Conservation (phyloP, 1,284 basidiomycete genomes). For the Apiotrichum montevideense region DNA sequence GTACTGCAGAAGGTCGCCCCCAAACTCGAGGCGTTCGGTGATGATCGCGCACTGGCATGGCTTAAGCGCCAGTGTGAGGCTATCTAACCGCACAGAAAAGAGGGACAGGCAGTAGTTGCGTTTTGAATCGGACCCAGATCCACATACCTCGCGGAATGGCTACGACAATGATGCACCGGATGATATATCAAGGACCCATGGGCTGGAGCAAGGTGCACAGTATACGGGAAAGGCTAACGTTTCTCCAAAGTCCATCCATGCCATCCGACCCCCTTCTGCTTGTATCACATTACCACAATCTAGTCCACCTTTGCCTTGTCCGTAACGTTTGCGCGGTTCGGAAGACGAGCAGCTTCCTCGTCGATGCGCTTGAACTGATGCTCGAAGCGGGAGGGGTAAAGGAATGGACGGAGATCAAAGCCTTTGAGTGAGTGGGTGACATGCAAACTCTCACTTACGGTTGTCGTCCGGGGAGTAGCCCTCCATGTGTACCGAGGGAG, state of each 20-base stretch:
- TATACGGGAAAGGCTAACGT: too few species aligned
- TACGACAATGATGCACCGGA: too few species aligned
- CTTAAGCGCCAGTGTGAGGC: conserved; percentile 57
- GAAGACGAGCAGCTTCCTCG: conserved; percentile 64
- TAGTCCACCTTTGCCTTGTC: conserved; percentile 51
- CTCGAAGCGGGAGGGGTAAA: conserved; percentile 88
- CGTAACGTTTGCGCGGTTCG: conserved; percentile 58
- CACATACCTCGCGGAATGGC: too few species aligned
- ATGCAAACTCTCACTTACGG: conserved; percentile 5
- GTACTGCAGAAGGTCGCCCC: conserved; percentile 70
- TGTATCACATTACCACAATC: too few species aligned
- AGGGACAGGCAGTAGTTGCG: too few species aligned
- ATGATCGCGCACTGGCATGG: conserved; percentile 70
- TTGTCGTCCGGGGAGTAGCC: conserved; percentile 35
- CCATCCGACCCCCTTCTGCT: too few species aligned
- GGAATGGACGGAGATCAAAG: conserved; percentile 91
- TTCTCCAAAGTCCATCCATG: too few species aligned
- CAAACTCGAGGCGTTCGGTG: conserved; percentile 55
- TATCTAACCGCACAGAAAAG: background rate
- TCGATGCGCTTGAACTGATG: conserved; percentile 97
- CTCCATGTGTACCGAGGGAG: conserved; percentile 92
- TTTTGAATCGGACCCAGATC: too few species aligned
- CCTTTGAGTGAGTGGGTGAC: conserved; percentile 49
- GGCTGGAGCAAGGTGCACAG: too few species aligned
- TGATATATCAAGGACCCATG: too few species aligned